Percentiles rank a stretch among this genome's conserved stretches.
Conservation (phyloP, 495 filamentous ascomycete species). For the Cryomyces minteri region DNA sequence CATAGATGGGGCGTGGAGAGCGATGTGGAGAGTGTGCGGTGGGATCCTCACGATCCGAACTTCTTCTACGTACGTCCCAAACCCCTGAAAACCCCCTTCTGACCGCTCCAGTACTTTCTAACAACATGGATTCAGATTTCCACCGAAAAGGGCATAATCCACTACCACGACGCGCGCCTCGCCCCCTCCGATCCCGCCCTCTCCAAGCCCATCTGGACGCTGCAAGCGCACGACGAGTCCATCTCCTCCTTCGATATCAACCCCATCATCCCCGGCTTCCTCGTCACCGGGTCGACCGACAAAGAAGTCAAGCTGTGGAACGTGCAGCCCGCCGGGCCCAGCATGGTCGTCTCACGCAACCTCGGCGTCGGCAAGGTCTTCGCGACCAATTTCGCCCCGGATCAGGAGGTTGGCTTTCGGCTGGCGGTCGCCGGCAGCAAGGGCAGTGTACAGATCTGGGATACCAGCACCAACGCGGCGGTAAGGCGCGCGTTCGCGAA, state of each 20-base stretch:
- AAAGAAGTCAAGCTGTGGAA: slow-evolving; percentile 97
- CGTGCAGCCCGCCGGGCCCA: slow-evolving; percentile 54
- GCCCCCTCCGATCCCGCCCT: slow-evolving; percentile 45
- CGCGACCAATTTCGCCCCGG: slow-evolving; percentile 73
- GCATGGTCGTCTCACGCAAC: slow-evolving; percentile 80
- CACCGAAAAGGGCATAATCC: slow-evolving; percentile 77
- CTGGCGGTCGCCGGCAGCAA: slow-evolving; percentile 90
- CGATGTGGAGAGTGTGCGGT: slow-evolving; percentile 81
- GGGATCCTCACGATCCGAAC: slow-evolving; percentile 84
- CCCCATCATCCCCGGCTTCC: slow-evolving; percentile 68
- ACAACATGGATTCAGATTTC: slow-evolving; percentile 27
- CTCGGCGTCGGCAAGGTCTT: slow-evolving; percentile 91
- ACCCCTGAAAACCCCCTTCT: background rate
- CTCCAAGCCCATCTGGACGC: slow-evolving; percentile 74
- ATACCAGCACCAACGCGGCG: slow-evolving; percentile 82
- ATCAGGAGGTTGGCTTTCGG: slow-evolving; percentile 74
- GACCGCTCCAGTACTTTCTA: too few species aligned
- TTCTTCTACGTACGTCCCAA: slow-evolving; percentile 53
- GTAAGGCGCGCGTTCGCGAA: slow-evolving; percentile 76
- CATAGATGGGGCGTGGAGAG: slow-evolving; percentile 83
- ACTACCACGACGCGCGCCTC: slow-evolving; percentile 67
- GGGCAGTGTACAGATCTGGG: slow-evolving; percentile 86
- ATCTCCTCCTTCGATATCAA: slow-evolving; percentile 95
- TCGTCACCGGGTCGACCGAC: slow-evolving; percentile 83
- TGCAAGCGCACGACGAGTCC: slow-evolving; percentile 88